Conservation (phyloP, 2,329 filamentous ascomycete species). For the Triangularia verruculosa region DNA sequence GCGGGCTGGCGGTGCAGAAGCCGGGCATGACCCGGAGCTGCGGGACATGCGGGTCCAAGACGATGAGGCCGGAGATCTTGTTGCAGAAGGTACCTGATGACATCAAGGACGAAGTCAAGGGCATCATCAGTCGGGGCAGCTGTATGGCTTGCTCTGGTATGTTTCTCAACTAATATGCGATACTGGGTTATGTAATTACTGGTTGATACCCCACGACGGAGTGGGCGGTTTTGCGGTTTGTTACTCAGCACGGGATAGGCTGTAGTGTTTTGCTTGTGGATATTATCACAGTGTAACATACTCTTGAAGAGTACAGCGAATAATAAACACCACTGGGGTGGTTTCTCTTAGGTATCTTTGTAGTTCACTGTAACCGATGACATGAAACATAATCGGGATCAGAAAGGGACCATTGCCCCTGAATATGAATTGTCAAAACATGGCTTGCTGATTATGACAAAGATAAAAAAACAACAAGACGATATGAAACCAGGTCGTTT, state of each 20-base stretch:
- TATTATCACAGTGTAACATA: neutral
- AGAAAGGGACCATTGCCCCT: neutral
- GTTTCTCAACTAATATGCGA: constrained; percentile 31
- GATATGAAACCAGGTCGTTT: neutral
- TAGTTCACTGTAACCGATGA: neutral
- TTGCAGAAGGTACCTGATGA: constrained; percentile 29
- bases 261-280: neutral
- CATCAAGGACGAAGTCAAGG: constrained; percentile 21
- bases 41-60: constrained; percentile 52
- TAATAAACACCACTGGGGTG: neutral
- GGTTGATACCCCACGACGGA: neutral
- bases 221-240: neutral
- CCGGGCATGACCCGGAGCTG: constrained; percentile 54
- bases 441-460: neutral
- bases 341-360: neutral
- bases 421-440: neutral
- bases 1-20: constrained; percentile 52
- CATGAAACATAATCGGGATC: neutral
- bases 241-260: neutral
- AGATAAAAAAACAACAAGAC: neutral
- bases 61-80: constrained; percentile 45
- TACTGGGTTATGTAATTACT: neutral
- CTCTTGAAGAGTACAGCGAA: neutral
- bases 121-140: constrained; percentile 26
- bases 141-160: constrained; percentile 38